phyloP scores from a whole-genome alignment of 805 yeast species.

The Wickerhamiella bombiphila region DNA sequence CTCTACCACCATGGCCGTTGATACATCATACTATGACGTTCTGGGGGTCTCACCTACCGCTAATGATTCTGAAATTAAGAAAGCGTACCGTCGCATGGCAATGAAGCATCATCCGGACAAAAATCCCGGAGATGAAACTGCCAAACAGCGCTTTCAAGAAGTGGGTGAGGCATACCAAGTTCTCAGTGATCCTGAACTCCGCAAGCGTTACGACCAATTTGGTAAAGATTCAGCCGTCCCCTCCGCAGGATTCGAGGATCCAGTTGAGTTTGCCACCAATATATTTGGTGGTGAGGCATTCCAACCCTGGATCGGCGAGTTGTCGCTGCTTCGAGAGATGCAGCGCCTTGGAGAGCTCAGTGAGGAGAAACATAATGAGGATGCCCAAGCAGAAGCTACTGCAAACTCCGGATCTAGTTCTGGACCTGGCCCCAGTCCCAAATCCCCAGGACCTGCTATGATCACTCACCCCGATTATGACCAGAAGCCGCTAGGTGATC shows the following conservation, averaged over 20 bases:
- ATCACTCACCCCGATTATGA: background rate
- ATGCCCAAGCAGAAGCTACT: constrained; percentile 6
- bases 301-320: constrained; percentile 74
- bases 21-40: constrained; percentile 73
- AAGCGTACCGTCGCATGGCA: constrained; percentile 85
- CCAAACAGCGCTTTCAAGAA: constrained; percentile 75
- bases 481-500: too few species aligned
- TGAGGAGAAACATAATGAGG: constrained; percentile 27
- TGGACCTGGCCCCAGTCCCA: too few species aligned
- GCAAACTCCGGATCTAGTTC: background rate
- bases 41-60: constrained; percentile 59
- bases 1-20: constrained; percentile 90
- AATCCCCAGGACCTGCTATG: background rate
- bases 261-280: constrained; percentile 65
- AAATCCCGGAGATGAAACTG: constrained; percentile 85
- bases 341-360: constrained; percentile 43
- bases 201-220: constrained; percentile 64
- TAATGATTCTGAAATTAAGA: constrained; percentile 68
- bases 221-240: constrained; percentile 71
- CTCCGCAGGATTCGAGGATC: constrained; percentile 62
- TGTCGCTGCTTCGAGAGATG: constrained; percentile 62
- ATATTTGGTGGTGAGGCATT: constrained; percentile 92
- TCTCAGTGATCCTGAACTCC: constrained; percentile 52
- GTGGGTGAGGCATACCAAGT: constrained; percentile 44
- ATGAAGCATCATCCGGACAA: constrained; percentile 89